A percentile compares a stretch with the other conserved stretches of the same genome.
phyloP scores from a whole-genome alignment of 805 yeast genomes.

The Metschnikowia cerradonensis region DNA sequence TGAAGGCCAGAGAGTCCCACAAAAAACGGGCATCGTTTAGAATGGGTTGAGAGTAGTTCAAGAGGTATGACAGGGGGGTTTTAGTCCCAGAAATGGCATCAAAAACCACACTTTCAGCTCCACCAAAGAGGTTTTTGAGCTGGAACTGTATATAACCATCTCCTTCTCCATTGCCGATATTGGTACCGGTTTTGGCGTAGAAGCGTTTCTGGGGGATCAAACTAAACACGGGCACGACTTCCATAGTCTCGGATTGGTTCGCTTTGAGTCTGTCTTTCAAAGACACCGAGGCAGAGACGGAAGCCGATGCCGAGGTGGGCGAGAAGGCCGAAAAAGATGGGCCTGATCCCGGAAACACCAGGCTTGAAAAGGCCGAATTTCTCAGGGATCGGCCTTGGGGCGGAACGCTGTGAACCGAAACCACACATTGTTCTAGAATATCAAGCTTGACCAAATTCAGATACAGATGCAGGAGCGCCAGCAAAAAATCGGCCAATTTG shows the following conservation, averaged over 20 bases:
- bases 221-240: constrained; percentile 36
- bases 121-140: constrained; percentile 53
- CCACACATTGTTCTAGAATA: constrained; percentile 39
- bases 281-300: neutral
- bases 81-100: constrained; percentile 51
- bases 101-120: constrained; percentile 48
- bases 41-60: constrained; percentile 46
- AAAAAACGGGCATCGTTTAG: constrained; percentile 37
- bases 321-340: too few species aligned
- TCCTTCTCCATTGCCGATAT: constrained; percentile 95
- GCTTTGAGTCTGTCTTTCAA: neutral
- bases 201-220: constrained; percentile 61
- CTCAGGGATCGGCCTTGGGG: constrained; percentile 2
- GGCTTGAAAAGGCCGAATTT: too few species aligned
- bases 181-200: constrained; percentile 88
- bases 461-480: constrained; percentile 42
- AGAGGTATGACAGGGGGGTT: constrained; percentile 47
- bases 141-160: constrained; percentile 83
- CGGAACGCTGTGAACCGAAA: constrained; percentile 24
- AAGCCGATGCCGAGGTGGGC: too few species aligned
- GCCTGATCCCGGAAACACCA: too few species aligned
- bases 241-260: constrained; percentile 8
- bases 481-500: constrained; percentile 39
- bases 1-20: constrained; percentile 36
- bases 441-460: constrained; percentile 41